phyloP scores from a whole-genome alignment of 208 protist genomes.

The Leishmania tarentolae region DNA sequence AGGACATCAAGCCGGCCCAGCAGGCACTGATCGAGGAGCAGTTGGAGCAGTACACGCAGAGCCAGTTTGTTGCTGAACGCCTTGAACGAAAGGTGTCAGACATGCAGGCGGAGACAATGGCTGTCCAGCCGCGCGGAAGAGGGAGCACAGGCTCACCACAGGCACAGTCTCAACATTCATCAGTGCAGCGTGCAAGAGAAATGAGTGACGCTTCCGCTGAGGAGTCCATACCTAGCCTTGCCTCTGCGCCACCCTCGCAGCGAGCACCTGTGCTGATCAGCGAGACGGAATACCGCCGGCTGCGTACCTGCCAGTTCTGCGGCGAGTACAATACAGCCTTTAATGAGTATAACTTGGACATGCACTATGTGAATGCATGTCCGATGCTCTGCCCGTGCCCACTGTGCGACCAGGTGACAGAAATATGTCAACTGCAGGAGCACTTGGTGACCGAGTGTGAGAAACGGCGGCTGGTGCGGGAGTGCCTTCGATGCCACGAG shows the following conservation, averaged over 20 bases:
- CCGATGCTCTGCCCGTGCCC: conserved; percentile 93
- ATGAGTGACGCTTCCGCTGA: conserved; percentile 2
- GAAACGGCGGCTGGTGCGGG: conserved; percentile 57
- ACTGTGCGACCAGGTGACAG: conserved; percentile 91
- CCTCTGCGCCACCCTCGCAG: conserved; percentile 5
- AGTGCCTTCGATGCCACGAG: conserved; percentile 91
- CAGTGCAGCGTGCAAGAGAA: conserved; percentile 5
- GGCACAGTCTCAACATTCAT: conserved; percentile 2
- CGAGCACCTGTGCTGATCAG: conserved; percentile 4
- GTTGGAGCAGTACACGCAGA: conserved; percentile 39
- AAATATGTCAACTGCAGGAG: conserved; percentile 88
- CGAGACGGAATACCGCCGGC: conserved; percentile 33
- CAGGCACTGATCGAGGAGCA: conserved; percentile 75
- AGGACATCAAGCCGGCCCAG: conserved; percentile 76
- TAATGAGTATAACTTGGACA: conserved; percentile 72
- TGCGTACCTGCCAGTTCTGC: conserved; percentile 90
- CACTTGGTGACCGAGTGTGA: conserved; percentile 91
- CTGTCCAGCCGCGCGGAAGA: conserved; percentile 14
- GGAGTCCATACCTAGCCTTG: background rate
- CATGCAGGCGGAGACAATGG: conserved; percentile 22
- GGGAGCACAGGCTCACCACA: background rate
- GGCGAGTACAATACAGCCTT: conserved; percentile 73
- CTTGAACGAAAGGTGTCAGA: conserved; percentile 6
- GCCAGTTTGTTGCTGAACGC: conserved; percentile 3
- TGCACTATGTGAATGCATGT: conserved; percentile 86